phyloP scores from a whole-genome alignment of 768 basidiomycete species.

The Leccinum variicolor region DNA sequence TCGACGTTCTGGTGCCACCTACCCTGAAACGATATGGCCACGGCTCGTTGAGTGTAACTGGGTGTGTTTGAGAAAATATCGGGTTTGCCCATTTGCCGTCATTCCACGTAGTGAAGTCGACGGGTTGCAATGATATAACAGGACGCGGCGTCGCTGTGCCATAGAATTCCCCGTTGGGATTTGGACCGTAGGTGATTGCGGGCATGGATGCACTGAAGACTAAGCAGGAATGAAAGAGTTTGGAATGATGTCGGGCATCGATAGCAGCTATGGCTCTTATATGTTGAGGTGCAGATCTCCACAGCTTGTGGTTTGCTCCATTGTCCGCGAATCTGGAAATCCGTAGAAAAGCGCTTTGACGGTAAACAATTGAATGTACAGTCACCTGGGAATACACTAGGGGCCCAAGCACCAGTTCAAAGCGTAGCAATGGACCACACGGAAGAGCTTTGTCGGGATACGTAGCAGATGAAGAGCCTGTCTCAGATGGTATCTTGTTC shows the following conservation, averaged over 20 bases:
- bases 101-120: slow-evolving; percentile 27
- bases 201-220: slow-evolving; percentile 1
- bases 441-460: not conserved
- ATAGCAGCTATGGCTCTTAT: slow-evolving; percentile 7
- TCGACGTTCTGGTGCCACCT: not conserved
- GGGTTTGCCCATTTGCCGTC: slow-evolving; percentile 19
- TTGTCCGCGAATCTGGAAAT: slow-evolving; percentile 10
- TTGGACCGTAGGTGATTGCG: not conserved
- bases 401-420: not conserved
- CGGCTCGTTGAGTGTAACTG: slow-evolving; percentile 43
- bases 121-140: slow-evolving; percentile 10
- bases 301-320: slow-evolving; percentile 11
- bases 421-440: not conserved
- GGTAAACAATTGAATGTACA: slow-evolving; percentile 6
- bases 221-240: not conserved
- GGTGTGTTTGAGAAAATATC: slow-evolving; percentile 25
- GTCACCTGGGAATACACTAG: slow-evolving; percentile 2
- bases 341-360: slow-evolving; percentile 8
- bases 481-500: not conserved
- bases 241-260: not conserved
- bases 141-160: not conserved
- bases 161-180: not conserved
- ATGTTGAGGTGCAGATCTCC: no score
- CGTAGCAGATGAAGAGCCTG: not conserved
- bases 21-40: no score